Evolutionary conservation across 306 rosid species (phyloP).

Genomic region (Vigna hirtella): DNA sequence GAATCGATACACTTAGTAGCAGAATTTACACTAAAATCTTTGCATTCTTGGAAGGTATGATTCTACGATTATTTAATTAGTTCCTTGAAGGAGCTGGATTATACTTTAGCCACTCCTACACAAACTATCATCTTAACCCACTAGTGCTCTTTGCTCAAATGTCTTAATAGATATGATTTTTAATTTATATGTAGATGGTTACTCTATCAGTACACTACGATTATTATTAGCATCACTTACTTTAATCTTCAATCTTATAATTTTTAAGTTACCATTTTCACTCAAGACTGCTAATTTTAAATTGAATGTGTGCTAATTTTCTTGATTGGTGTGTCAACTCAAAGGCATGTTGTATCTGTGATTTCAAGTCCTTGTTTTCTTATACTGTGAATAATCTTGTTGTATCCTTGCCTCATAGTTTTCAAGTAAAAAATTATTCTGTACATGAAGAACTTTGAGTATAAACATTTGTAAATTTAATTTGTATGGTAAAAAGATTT

Average conservation of each 20-base stretch:
- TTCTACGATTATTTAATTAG: slow-evolving; percentile 22
- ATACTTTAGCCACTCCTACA: slow-evolving; percentile 46
- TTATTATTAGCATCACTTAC: background rate
- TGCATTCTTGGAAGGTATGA: slow-evolving; percentile 95
- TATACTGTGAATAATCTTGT: no score
- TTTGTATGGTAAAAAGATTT: background rate
- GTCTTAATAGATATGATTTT: background rate
- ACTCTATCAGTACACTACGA: background rate
- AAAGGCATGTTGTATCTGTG: no score
- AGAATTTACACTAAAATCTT: slow-evolving; percentile 89
- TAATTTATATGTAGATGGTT: background rate
- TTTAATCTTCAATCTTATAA: no score
- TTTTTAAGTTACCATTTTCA: background rate
- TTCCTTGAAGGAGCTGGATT: slow-evolving; percentile 19
- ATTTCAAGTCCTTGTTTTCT: no score
- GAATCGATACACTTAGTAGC: slow-evolving; percentile 94
- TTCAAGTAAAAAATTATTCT: no score
- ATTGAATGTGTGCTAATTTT: no score
- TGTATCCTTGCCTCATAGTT: no score
- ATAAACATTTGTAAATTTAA: background rate
- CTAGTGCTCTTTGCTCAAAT: slow-evolving; percentile 42
- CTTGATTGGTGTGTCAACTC: no score
- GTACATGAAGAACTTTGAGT: no score
- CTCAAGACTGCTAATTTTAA: no score
- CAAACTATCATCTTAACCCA: slow-evolving; percentile 41